Percentiles rank a stretch among this genome's conserved stretches.
Evolutionary conservation across 2,329 filamentous ascomycete species (phyloP).

Genomic region (Cercospora zeae-maydis): DNA sequence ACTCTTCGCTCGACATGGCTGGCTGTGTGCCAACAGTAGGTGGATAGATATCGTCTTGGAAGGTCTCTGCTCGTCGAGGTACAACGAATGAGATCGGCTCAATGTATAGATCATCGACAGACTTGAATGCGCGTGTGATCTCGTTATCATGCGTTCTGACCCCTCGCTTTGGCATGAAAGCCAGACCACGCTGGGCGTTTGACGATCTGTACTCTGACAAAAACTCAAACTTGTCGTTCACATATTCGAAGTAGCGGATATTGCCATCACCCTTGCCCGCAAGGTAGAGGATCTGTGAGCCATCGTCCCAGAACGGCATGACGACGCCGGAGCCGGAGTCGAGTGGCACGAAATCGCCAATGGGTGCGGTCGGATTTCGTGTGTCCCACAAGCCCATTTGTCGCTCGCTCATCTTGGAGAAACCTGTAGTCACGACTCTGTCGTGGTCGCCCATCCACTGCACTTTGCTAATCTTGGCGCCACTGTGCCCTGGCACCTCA

Average conservation of each 20-base stretch:
- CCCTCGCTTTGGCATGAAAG: slow-evolving; percentile 89
- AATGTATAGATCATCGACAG: slow-evolving; percentile 88
- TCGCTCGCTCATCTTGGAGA: slow-evolving; percentile 97
- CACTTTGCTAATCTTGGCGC: slow-evolving; percentile 94
- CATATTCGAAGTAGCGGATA: slow-evolving; percentile 97
- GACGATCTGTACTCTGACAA: slow-evolving; percentile 95
- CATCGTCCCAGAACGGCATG: slow-evolving; percentile 99
- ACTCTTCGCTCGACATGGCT: slow-evolving; percentile 74
- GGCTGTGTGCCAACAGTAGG: slow-evolving; percentile 77
- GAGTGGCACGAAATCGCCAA: slow-evolving; percentile 83
- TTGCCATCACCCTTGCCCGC: slow-evolving; percentile 98
- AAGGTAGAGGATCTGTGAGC: slow-evolving; percentile 90
- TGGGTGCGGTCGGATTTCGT: slow-evolving; percentile 71
- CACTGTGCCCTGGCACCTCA: slow-evolving; percentile 78
- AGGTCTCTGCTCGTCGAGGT: slow-evolving; percentile 84
- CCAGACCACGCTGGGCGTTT: slow-evolving; percentile 90
- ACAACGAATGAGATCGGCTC: slow-evolving; percentile 98
- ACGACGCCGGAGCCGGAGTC: slow-evolving; percentile 97
- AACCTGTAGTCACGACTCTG: slow-evolving; percentile 91
- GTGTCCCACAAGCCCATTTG: slow-evolving; percentile 96
- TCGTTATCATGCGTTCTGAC: slow-evolving; percentile 97
- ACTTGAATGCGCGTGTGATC: slow-evolving; percentile 93
- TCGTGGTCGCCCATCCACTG: slow-evolving; percentile 98
- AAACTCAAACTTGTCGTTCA: slow-evolving; percentile 98
- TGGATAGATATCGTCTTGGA: slow-evolving; percentile 96